Evolutionary conservation across 345 rosid species (phyloP), one percentile per base, ranked within the genome.

Genomic region (Pistacia vera): DNA sequence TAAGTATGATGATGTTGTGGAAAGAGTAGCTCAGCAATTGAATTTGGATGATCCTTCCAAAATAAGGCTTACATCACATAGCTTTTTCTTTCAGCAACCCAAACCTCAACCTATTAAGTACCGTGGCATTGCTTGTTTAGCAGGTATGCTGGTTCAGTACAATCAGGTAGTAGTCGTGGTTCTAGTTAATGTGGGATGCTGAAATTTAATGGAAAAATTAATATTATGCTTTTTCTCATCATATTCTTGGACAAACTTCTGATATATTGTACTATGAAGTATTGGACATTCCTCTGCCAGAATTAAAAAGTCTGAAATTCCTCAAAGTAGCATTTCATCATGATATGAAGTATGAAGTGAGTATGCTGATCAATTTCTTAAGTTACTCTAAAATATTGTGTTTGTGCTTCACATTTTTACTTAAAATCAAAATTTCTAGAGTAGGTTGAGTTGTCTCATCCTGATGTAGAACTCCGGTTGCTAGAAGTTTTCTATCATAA

Each of bases 281-380:
- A 48, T 83, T 96, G 78, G 99, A 96, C 85, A 90, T 94, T 79
- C 99, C 99, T 73, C 95, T 96, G 64, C 98, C 99, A 58, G 97
- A 96, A 77, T 83, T 96, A 79, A 95, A 94, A 88, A 89, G 93
- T 79, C 77, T 94, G 81, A 96, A 96, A 79, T 92, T 91, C 72
- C 86, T 96, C 63, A 92, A 91, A 88, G 93, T 96, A 72, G 93
- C 93, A 78, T 94, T 92, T 78, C 93, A 89, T 82, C 90, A 87
- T 79, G 89, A 97, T 73, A 82, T 83, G 7, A 94, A 91, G 82
- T 97, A 96, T 55, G 98, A 92, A 83, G 99, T 89, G 82, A 81
- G 94, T 81, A 41, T 79, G 28, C 62, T 35, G 70, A 25, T 64
- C 62, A 28, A 80, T 41, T 64, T 35, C 68, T 33, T 35, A 62